phyloP scores from a whole-genome alignment of 2,329 filamentous ascomycete genomes.

The Fusarium citri region DNA sequence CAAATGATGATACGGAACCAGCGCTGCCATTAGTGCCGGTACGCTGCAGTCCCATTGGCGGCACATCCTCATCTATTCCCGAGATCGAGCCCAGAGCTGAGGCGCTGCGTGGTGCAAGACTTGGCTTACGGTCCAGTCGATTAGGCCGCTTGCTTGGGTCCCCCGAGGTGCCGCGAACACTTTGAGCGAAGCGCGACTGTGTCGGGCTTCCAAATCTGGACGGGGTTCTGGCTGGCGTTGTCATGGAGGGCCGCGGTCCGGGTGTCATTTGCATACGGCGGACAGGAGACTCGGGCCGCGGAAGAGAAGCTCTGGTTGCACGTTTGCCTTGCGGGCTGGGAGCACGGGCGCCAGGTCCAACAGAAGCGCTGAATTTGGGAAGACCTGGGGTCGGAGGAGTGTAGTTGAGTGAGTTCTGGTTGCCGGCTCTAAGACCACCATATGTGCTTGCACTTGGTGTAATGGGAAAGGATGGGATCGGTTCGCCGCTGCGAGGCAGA shows the following conservation, averaged over 20 bases:
- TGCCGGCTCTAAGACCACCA: constrained; percentile 63
- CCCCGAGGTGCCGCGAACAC: constrained; percentile 69
- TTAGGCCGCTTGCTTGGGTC: constrained; percentile 70
- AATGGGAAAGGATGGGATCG: constrained; percentile 67
- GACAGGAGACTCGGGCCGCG: constrained; percentile 87
- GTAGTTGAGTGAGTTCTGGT: constrained; percentile 69
- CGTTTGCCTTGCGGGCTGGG: constrained; percentile 79
- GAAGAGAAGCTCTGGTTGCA: constrained; percentile 76
- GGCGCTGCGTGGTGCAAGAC: constrained; percentile 67
- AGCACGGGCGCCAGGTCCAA: constrained; percentile 77
- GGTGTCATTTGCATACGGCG: constrained; percentile 75
- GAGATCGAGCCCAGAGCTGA: constrained; percentile 67
- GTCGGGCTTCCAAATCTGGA: constrained; percentile 58
- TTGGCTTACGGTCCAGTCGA: constrained; percentile 61
- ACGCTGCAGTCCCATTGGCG: constrained; percentile 63
- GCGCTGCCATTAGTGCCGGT: constrained; percentile 65
- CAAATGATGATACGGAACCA: constrained; percentile 67
- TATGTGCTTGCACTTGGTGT: constrained; percentile 73
- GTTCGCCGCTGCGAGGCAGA: constrained; percentile 74
- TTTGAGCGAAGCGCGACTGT: constrained; percentile 69
- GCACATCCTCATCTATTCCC: constrained; percentile 68
- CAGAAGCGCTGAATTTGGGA: constrained; percentile 88
- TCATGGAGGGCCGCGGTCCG: constrained; percentile 66
- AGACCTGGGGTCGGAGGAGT: constrained; percentile 74
- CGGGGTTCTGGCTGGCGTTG: constrained; percentile 58